Conservation (phyloP, 108 stramenopile genomes). For the Stephanodiscus triporus region DNA sequence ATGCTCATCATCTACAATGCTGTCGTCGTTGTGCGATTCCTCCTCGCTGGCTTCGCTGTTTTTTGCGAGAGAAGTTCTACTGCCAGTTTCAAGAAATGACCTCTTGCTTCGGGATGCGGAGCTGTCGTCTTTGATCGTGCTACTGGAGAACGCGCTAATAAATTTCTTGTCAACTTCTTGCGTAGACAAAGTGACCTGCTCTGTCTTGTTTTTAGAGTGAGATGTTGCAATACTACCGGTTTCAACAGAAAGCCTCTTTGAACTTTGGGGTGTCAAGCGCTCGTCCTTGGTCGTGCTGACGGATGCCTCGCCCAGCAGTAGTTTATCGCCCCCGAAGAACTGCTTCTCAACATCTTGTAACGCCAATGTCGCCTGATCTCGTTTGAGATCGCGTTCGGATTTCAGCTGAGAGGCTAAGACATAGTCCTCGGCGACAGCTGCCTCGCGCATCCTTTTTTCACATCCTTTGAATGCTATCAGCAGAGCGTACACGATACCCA, state of each 20-base stretch:
- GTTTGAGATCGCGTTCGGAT: slow-evolving; percentile 37
- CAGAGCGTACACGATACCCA: slow-evolving; percentile 42
- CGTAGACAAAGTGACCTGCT: neutral
- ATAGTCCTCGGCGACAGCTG: slow-evolving; percentile 50
- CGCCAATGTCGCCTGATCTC: slow-evolving; percentile 21
- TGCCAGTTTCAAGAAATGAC: neutral
- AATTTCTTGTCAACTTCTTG: slow-evolving; percentile 33
- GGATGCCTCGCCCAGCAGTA: neutral
- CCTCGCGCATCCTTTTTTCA: slow-evolving; percentile 40
- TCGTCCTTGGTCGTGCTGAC: neutral
- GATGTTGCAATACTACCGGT: neutral
- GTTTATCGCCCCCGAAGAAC: neutral
- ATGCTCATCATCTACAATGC: slow-evolving; percentile 43
- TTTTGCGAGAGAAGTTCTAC: neutral
- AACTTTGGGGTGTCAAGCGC: too few species aligned
- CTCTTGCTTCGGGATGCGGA: slow-evolving; percentile 31
- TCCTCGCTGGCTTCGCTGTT: slow-evolving; percentile 16
- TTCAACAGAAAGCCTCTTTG: neutral
- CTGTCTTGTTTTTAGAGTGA: neutral
- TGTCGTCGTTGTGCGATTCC: slow-evolving; percentile 14
- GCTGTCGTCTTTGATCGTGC: slow-evolving; percentile 29
- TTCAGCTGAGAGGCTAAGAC: slow-evolving; percentile 51
- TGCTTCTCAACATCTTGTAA: slow-evolving; percentile 38
- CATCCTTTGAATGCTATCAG: slow-evolving; percentile 43
- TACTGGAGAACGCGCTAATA: neutral